A percentile compares a stretch with the other conserved stretches of the same genome.
phyloP scores from a whole-genome alignment of 805 yeast genomes.

The Vanderwaltozyma verrucispora region DNA sequence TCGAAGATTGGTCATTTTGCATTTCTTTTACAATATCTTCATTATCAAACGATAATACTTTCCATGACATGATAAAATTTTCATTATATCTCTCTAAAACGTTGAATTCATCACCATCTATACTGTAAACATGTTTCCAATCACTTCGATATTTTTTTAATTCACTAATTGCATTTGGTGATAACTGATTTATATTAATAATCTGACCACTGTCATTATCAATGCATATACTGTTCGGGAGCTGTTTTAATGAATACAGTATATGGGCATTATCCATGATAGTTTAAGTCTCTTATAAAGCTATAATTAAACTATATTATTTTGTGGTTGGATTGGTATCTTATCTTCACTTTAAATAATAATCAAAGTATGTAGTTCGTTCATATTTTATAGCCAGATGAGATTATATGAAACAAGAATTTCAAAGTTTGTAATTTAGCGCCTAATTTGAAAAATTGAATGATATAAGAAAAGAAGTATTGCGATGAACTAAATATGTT shows the following conservation, averaged over 20 bases:
- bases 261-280: background rate
- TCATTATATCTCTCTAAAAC: conserved; percentile 17
- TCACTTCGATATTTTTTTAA: background rate
- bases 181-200: conserved; percentile 2
- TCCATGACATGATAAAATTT: conserved; percentile 13
- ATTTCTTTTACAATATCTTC: conserved; percentile 2
- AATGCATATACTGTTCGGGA: conserved; percentile 7
- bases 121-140: conserved; percentile 6
- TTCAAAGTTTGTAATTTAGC: no score
- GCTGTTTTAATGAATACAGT: background rate
- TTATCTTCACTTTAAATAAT: no score
- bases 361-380: no score
- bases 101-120: conserved; percentile 1
- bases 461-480: no score
- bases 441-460: no score
- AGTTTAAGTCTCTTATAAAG: no score
- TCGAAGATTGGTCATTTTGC: background rate
- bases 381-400: no score
- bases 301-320: no score
- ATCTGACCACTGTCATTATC: conserved; percentile 5
- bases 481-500: no score
- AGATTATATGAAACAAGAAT: no score
- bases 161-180: conserved; percentile 2
- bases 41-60: conserved; percentile 1
- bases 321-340: no score